Evolutionary conservation across 352 stramenopile species (phyloP).

Genomic region (Aphanomyces invadans): DNA sequence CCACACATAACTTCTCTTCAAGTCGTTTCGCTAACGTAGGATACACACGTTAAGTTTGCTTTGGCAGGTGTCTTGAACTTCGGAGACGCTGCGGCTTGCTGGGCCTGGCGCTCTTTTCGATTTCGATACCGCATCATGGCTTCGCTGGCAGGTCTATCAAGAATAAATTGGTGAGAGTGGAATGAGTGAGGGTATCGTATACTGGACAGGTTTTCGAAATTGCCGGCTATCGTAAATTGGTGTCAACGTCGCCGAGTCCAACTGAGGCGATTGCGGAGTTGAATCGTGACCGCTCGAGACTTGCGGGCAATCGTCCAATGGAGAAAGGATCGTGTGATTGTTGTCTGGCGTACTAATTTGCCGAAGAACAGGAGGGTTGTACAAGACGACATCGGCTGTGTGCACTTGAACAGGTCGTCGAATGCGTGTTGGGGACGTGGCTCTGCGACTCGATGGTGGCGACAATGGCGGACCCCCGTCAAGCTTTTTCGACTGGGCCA

Average conservation of each 20-base stretch:
- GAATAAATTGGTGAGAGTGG: background rate
- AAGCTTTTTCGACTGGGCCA: background rate
- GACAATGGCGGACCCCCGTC: background rate
- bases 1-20: too few species aligned
- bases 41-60: background rate
- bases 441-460: background rate
- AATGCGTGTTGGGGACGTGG: background rate
- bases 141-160: background rate
- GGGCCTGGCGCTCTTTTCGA: background rate
- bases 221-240: slow-evolving; percentile 4
- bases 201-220: background rate
- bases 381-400: background rate
- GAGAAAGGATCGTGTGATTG: too few species aligned
- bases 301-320: too few species aligned
- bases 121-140: background rate
- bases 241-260: background rate
- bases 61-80: background rate
- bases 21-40: too few species aligned
- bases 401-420: background rate
- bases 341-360: background rate
- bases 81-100: too few species aligned
- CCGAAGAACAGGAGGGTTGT: slow-evolving; percentile 2
- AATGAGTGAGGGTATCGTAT: background rate
- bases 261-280: too few species aligned
- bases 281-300: too few species aligned